A percentile compares a stretch with the other conserved stretches of the same genome.
Conservation (phyloP, 495 filamentous ascomycete species). For the Penicillium arizonense region DNA sequence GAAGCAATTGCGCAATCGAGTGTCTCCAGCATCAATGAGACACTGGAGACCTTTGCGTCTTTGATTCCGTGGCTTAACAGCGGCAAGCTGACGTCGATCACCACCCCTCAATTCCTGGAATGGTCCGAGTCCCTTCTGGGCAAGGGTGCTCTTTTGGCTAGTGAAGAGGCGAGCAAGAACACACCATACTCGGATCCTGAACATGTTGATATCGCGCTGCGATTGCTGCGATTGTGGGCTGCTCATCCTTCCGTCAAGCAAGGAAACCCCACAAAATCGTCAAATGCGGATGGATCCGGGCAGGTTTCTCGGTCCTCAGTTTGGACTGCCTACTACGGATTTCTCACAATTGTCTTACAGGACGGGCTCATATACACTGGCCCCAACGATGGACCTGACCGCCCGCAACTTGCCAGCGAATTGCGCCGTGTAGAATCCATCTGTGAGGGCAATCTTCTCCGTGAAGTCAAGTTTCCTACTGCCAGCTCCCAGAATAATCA, state of each 20-base stretch:
- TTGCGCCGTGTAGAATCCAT: slow-evolving; percentile 69
- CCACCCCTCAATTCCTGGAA: slow-evolving; percentile 54
- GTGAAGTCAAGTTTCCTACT: slow-evolving; percentile 76
- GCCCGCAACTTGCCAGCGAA: slow-evolving; percentile 66
- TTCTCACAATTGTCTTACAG: slow-evolving; percentile 59
- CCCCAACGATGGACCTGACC: slow-evolving; percentile 37
- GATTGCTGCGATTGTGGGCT: slow-evolving; percentile 41
- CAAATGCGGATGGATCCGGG: slow-evolving; percentile 15
- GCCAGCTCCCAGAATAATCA: slow-evolving; percentile 71
- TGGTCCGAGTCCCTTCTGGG: slow-evolving; percentile 80
- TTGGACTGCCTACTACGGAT: slow-evolving; percentile 79
- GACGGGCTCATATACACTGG: slow-evolving; percentile 33
- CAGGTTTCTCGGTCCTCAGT: slow-evolving; percentile 35
- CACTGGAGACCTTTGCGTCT: slow-evolving; percentile 61
- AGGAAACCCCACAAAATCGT: slow-evolving; percentile 44
- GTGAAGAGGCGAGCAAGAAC: slow-evolving; percentile 50
- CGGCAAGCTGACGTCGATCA: slow-evolving; percentile 24
- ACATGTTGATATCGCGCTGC: slow-evolving; percentile 35
- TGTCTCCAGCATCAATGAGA: slow-evolving; percentile 51
- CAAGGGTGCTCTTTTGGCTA: slow-evolving; percentile 65
- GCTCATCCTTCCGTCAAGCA: slow-evolving; percentile 38
- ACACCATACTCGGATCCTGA: slow-evolving; percentile 19
- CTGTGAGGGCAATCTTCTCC: slow-evolving; percentile 70
- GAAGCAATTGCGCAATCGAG: slow-evolving; percentile 60
- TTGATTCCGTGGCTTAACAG: slow-evolving; percentile 57